Evolutionary conservation across 2,329 filamentous ascomycete species (phyloP).

Genomic region (Sarocladiaceae sp.): DNA sequence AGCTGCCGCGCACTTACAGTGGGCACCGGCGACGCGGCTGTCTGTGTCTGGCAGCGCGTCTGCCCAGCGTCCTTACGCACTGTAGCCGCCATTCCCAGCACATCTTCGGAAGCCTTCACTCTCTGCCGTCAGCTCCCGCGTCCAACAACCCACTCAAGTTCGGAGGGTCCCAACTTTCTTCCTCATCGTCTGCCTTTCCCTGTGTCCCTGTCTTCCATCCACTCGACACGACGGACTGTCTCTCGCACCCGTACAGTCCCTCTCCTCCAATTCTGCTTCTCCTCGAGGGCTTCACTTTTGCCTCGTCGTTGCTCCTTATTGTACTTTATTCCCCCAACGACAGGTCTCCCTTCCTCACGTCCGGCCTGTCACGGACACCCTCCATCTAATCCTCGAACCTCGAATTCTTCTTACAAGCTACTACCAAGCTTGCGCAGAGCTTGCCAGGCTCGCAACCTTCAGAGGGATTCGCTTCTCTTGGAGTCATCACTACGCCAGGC

Average conservation of each 20-base stretch:
- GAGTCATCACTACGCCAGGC: not conserved
- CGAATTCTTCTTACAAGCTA: conserved; percentile 3
- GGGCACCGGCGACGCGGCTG: not conserved
- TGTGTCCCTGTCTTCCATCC: conserved; percentile 2
- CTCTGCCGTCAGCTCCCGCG: conserved; percentile 6
- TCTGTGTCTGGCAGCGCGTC: not conserved
- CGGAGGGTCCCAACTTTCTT: conserved; percentile 7
- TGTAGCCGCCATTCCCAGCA: no score
- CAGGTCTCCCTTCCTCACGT: not conserved
- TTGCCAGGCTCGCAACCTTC: conserved; percentile 2
- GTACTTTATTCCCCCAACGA: conserved; percentile 7
- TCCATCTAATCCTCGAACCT: conserved; percentile 2
- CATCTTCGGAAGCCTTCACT: not conserved
- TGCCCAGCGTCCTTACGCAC: not conserved
- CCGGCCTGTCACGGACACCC: not conserved
- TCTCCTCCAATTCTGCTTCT: conserved; percentile 8
- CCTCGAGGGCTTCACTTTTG: conserved; percentile 5
- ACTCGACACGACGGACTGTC: conserved; percentile 4
- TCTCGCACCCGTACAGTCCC: conserved; percentile 3
- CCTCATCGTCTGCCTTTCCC: conserved; percentile 5
- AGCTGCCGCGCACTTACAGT: no score
- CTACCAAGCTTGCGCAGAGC: conserved; percentile 1
- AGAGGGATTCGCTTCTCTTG: conserved; percentile 7
- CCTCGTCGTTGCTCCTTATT: conserved; percentile 7
- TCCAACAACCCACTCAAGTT: conserved; percentile 4